phyloP scores from a whole-genome alignment of 192 early-diverging fungal genomes.

The Coemansia sp. region DNA sequence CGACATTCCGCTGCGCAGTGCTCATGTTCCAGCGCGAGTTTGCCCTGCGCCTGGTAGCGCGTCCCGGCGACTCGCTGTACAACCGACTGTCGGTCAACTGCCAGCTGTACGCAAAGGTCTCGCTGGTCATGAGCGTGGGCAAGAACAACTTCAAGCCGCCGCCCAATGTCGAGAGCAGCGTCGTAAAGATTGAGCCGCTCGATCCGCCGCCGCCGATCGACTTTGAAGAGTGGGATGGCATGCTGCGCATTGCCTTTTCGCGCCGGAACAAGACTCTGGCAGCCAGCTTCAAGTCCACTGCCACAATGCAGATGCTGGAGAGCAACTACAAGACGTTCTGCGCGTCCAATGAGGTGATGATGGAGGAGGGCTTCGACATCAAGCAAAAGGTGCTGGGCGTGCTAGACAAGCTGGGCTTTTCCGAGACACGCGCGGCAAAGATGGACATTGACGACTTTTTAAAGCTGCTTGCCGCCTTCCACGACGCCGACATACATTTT shows the following conservation, averaged over 20 bases:
- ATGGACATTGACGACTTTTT: conserved; percentile 95
- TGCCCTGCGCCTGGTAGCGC: conserved; percentile 91
- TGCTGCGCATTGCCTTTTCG: conserved; percentile 90
- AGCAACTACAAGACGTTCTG: conserved; percentile 96
- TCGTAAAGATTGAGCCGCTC: conserved; percentile 91
- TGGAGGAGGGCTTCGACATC: conserved; percentile 86
- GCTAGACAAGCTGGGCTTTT: conserved; percentile 68
- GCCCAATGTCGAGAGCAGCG: conserved; percentile 94
- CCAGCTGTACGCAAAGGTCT: conserved; percentile 92
- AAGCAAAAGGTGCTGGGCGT: conserved; percentile 79
- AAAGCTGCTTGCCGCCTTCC: conserved; percentile 87
- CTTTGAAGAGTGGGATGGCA: conserved; percentile 96
- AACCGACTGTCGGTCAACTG: conserved; percentile 93
- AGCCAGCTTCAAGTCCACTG: conserved; percentile 87
- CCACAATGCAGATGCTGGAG: conserved; percentile 89
- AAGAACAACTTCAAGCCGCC: conserved; percentile 99
- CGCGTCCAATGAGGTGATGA: conserved; percentile 76
- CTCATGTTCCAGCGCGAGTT: conserved; percentile 99
- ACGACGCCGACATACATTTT: conserved; percentile 92
- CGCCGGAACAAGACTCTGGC: conserved; percentile 94
- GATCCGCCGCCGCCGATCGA: conserved; percentile 95
- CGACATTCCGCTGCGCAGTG: conserved; percentile 86
- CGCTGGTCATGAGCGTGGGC: conserved; percentile 97
- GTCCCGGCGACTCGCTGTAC: conserved; percentile 91
- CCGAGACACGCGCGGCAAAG: conserved; percentile 83